Conservation (phyloP, 345 rosid species). For the Citrus mangshanensis region DNA sequence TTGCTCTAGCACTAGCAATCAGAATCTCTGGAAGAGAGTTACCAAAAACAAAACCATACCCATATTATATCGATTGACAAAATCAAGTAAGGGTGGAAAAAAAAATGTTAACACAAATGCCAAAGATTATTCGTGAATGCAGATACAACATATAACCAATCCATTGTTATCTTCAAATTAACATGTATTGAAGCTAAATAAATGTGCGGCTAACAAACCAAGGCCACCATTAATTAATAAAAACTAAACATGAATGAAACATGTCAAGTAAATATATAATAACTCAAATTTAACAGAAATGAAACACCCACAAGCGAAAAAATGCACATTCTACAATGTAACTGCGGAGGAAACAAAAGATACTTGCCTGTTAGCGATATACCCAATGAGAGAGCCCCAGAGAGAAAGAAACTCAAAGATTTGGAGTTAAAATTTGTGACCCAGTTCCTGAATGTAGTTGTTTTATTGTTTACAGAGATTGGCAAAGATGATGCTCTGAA, state of each 20-base stretch:
- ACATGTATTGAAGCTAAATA: neutral
- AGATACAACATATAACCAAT: neutral
- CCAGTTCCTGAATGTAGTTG: constrained; percentile 28
- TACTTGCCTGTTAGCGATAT: constrained; percentile 57
- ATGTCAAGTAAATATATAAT: neutral
- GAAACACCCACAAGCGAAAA: neutral
- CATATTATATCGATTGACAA: neutral
- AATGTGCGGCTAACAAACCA: neutral
- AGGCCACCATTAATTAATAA: neutral
- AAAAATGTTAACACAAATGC: neutral
- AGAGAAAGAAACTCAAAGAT: constrained; percentile 50
- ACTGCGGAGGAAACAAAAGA: neutral
- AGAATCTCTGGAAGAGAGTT: neutral
- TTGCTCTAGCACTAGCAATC: neutral
- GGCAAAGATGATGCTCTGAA: constrained; percentile 21
- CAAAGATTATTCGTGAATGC: neutral
- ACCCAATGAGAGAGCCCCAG: constrained; percentile 65
- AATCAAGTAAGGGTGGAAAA: neutral
- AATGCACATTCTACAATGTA: neutral
- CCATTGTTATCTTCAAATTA: neutral
- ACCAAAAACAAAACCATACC: neutral
- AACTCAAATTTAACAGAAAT: neutral
- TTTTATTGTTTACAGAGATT: constrained; percentile 11
- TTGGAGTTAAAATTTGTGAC: constrained; percentile 43
- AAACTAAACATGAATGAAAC: neutral